These are phyloP conservation scores for Poronia punctata DNA, from an alignment of 495 filamentous ascomycete species.

Conservation along the genomic window DNA sequence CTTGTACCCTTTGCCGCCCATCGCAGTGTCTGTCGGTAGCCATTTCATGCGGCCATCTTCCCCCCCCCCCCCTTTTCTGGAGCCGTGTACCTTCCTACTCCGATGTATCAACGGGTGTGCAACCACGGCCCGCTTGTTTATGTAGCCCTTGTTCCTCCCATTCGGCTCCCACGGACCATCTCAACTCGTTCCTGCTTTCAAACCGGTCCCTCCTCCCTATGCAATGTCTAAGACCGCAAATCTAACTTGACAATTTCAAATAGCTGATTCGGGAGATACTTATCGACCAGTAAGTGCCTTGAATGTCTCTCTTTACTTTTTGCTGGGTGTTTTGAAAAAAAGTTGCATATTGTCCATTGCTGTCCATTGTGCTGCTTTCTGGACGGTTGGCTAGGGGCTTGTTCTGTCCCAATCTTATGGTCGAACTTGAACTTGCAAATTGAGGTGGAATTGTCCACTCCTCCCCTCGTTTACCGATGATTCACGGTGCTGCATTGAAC, in stretches of 20 bases:
- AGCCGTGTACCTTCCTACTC: slow-evolving; percentile 23
- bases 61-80: slow-evolving; percentile 21
- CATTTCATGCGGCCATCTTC: slow-evolving; percentile 23
- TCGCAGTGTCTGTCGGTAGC: slow-evolving; percentile 25
- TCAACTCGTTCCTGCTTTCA: slow-evolving; percentile 8
- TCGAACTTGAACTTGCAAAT: too few species aligned
- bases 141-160: slow-evolving; percentile 9
- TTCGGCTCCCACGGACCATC: slow-evolving; percentile 1
- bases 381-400: too few species aligned
- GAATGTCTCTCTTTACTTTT: slow-evolving; percentile 1
- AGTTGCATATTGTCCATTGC: too few species aligned
- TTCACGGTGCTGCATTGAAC: too few species aligned
- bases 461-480: too few species aligned
- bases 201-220: slow-evolving; percentile 11
- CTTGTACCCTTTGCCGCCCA: slow-evolving; percentile 26
- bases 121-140: slow-evolving; percentile 22
- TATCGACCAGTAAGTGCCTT: slow-evolving; percentile 44
- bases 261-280: slow-evolving; percentile 46
- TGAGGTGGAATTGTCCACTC: too few species aligned
- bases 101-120: slow-evolving; percentile 30
- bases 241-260: slow-evolving; percentile 33
- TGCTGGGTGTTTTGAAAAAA: too few species aligned
- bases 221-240: slow-evolving; percentile 15
- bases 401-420: too few species aligned
- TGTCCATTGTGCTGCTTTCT: too few species aligned